These are phyloP conservation scores for Eremochloa ophiuroides DNA, from an alignment of 176 grass and related monocot species.

Conservation along the genomic window DNA sequence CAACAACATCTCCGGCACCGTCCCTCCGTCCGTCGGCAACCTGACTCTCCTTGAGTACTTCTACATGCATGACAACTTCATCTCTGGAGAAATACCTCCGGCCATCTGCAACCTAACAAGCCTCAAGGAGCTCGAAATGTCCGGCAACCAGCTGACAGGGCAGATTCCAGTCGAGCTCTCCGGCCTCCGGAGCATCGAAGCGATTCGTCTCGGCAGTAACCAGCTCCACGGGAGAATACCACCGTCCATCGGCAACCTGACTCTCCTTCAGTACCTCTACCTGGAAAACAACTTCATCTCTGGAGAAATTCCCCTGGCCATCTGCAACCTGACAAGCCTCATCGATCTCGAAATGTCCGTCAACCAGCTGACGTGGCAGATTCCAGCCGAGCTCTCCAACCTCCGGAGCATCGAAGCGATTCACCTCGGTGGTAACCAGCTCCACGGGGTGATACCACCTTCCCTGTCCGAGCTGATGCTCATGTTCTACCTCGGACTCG, in stretches of 20 bases:
- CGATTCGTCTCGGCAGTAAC: conserved; percentile 38
- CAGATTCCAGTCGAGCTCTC: conserved; percentile 59
- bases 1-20: conserved; percentile 31
- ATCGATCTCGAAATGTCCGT: conserved; percentile 4
- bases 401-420: not conserved
- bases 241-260: no score
- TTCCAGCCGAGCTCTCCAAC: conserved; percentile 64
- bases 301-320: not conserved
- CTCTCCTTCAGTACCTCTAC: not conserved
- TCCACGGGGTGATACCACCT: conserved; percentile 20
- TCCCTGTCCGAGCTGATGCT: conserved; percentile 27
- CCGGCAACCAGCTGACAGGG: conserved; percentile 39
- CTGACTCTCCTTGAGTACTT: conserved; percentile 30
- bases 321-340: conserved; percentile 48
- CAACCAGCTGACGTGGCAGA: conserved; percentile 41
- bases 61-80: conserved; percentile 24
- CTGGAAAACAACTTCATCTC: conserved; percentile 24
- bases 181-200: not conserved
- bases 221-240: conserved; percentile 38
- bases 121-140: conserved; percentile 33
- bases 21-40: conserved; percentile 35
- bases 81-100: conserved; percentile 22
- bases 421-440: conserved; percentile 28
- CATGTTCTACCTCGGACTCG: conserved; percentile 36
- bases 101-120: conserved; percentile 35